Evolutionary conservation across 1,284 basidiomycete species (phyloP).

Genomic region (Cryptococcus maquisensis): DNA sequence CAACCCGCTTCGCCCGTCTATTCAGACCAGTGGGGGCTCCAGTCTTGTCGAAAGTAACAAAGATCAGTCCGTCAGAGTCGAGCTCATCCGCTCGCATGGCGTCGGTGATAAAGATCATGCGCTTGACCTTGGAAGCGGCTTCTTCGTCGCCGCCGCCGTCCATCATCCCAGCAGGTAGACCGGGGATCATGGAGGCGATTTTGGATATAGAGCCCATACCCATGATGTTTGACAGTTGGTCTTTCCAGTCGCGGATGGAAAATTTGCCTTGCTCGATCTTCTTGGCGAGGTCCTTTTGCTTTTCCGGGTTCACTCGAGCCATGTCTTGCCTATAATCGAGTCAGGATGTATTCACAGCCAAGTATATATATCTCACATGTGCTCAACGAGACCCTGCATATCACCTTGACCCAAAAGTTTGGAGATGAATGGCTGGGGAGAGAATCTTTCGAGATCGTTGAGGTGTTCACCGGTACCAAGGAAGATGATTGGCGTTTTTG

Average conservation of each 20-base stretch:
- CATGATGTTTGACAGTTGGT: slow-evolving; percentile 97
- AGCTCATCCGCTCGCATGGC: slow-evolving; percentile 92
- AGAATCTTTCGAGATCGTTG: slow-evolving; percentile 91
- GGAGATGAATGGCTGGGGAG: slow-evolving; percentile 94
- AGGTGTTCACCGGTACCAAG: slow-evolving; percentile 96
- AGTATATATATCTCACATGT: slow-evolving; percentile 57
- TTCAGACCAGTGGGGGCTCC: slow-evolving; percentile 77
- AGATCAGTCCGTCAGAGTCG: slow-evolving; percentile 89
- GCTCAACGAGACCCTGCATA: slow-evolving; percentile 93
- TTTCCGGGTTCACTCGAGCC: slow-evolving; percentile 85
- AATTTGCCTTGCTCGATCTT: slow-evolving; percentile 96
- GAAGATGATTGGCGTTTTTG: slow-evolving; percentile 97
- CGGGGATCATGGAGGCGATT: slow-evolving; percentile 98
- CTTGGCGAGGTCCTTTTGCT: slow-evolving; percentile 97
- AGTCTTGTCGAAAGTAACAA: slow-evolving; percentile 72
- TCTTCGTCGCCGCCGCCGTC: slow-evolving; percentile 90
- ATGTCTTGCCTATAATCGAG: slow-evolving; percentile 63
- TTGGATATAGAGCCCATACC: slow-evolving; percentile 98
- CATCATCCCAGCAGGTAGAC: slow-evolving; percentile 83
- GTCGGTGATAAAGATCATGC: slow-evolving; percentile 98
- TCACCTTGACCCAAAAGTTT: slow-evolving; percentile 95
- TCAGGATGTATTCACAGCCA: background rate
- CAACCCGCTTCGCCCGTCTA: slow-evolving; percentile 82
- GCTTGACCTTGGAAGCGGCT: slow-evolving; percentile 76
- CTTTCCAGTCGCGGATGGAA: slow-evolving; percentile 94